Conservation (phyloP, 148 eudicot genomes). For the Rhododendron vialii region DNA sequence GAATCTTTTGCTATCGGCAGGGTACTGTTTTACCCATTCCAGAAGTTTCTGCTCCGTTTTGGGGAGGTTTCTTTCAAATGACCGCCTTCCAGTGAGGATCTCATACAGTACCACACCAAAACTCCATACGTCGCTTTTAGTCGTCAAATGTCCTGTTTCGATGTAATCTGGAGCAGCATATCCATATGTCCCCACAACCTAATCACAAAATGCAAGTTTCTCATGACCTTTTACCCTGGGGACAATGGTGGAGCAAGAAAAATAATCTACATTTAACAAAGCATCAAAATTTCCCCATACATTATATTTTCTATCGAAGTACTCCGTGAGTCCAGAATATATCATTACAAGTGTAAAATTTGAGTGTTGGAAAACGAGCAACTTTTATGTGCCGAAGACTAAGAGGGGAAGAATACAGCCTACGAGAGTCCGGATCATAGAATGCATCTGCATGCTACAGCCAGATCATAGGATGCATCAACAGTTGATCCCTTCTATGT, state of each 20-base stretch:
- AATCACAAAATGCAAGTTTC: constrained; percentile 10
- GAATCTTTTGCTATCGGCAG: constrained; percentile 53
- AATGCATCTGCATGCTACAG: neutral
- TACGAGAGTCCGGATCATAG: neutral
- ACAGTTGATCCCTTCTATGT: neutral
- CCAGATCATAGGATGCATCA: neutral
- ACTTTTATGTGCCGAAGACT: neutral
- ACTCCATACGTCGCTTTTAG: constrained; percentile 86
- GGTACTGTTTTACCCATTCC: constrained; percentile 69
- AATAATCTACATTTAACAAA: neutral
- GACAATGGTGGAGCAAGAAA: neutral
- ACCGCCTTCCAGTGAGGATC: constrained; percentile 66
- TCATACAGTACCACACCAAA: constrained; percentile 86
- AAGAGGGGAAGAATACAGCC: neutral
- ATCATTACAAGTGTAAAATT: neutral
- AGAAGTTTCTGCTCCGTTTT: constrained; percentile 58
- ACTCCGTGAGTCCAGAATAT: neutral
- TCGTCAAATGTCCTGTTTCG: constrained; percentile 75
- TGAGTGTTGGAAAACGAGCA: neutral
- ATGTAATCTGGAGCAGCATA: constrained; percentile 93
- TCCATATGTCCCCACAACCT: constrained; percentile 93
- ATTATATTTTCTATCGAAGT: neutral
- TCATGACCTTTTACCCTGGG: neutral
- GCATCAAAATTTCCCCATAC: neutral
- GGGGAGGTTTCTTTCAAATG: constrained; percentile 62